Evolutionary conservation across 345 rosid species (phyloP), one percentile per base, ranked within the genome.

Genomic region (Pistacia integerrima): DNA sequence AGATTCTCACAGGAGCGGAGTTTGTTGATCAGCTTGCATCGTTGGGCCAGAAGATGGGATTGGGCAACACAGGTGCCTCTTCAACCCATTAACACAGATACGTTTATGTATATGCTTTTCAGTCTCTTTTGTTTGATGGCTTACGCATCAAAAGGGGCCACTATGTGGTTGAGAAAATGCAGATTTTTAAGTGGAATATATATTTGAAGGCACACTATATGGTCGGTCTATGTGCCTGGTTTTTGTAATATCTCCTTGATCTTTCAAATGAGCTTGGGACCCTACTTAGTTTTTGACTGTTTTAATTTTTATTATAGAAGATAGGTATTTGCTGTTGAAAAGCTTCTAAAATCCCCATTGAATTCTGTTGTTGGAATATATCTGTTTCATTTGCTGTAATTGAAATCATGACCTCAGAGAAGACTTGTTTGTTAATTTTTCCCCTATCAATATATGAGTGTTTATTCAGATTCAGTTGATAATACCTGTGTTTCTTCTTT

Each of bases 1-100:
- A 97, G 82, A 90, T 97, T 76, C 90, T 94, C 36, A 94, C 97
- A 0, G 98, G 97, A 76, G 79, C 59, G 57, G 98, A 97, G 85
- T 97, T 97, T 72, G 90, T 97, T 16, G 99, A 92, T 46, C 99
- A 97, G 88, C 98, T 94, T 68, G 73, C 91, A 0, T 28, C 87
- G 57, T 77, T 97, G 88, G 99, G 99, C 61, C 92, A 94, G 87
- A 97, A 94, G 89, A 97, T 94, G 99, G 97, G 97, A 64, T 78
- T 92, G 82, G 94, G 98, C 9, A 82, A 78, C 76, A 68, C 81
- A 67, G 83, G 76, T 44, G 80, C 88, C 41, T 28, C 88, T 7
- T 63, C 87, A 48, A 74, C 74, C 68, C 77, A 76, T 18, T 79
- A 74, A 65, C 61, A 55, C 60, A 58, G 41, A 55, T 33, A 54